These are phyloP conservation scores for Phytophthora citrophthora DNA, from an alignment of 352 stramenopile species.

Conservation along the genomic window DNA sequence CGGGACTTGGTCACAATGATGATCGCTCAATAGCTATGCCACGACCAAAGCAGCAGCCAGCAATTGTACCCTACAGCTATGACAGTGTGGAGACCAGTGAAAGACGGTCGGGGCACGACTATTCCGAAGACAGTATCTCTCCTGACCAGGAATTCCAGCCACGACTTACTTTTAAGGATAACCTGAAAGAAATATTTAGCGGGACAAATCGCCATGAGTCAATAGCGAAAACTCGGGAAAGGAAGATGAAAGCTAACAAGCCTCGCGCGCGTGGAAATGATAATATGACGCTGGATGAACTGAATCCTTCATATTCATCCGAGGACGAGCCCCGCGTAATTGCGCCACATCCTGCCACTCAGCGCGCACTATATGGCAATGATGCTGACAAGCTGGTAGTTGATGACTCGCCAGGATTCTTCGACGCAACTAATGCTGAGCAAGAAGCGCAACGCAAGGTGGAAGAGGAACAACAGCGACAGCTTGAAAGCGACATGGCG, in stretches of 20 bases:
- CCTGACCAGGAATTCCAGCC: conserved; percentile 19
- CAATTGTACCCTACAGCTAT: conserved; percentile 13
- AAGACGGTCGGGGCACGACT: conserved; percentile 7
- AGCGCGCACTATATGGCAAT: conserved; percentile 50
- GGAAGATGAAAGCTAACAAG: conserved; percentile 11
- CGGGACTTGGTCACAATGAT: conserved; percentile 36
- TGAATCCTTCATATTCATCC: conserved; percentile 36
- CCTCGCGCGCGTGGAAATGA: conserved; percentile 19
- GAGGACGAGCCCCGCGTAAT: conserved; percentile 27
- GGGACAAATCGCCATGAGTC: conserved; percentile 27
- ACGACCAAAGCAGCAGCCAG: conserved; percentile 24
- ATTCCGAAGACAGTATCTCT: not conserved
- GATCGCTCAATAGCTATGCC: conserved; percentile 32
- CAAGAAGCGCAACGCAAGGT: conserved; percentile 30
- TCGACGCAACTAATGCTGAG: conserved; percentile 43
- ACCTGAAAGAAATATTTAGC: conserved; percentile 48
- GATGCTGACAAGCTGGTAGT: conserved; percentile 62
- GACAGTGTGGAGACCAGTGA: not conserved
- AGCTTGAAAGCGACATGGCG: conserved; percentile 27
- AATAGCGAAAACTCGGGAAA: conserved; percentile 18
- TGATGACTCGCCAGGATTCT: conserved; percentile 67
- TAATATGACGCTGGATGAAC: conserved; percentile 44
- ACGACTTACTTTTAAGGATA: conserved; percentile 40
- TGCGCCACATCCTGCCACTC: conserved; percentile 4
- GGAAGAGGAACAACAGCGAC: conserved; percentile 32